Percentiles rank a stretch among this genome's conserved stretches.
These are phyloP conservation scores for Ulota crispa DNA, from an alignment of 225 moss, liverwort and hornwort genomes.

Conservation along the genomic window DNA sequence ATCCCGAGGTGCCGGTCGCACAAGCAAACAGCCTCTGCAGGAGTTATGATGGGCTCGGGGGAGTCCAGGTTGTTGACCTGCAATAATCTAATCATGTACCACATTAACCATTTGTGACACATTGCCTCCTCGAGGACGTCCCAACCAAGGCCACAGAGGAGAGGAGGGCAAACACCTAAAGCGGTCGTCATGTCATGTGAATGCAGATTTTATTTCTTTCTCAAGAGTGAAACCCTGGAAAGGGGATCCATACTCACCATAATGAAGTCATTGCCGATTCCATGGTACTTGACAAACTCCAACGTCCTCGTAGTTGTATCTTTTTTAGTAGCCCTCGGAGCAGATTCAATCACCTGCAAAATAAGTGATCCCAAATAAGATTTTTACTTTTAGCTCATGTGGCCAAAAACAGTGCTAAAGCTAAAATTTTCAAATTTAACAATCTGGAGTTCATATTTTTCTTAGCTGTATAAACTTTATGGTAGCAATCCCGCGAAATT, in stretches of 20 bases:
- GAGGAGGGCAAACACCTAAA: neutral
- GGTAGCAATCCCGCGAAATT: too few relatives aligned
- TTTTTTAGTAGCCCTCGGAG: too few relatives aligned
- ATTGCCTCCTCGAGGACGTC: neutral
- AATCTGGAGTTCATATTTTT: too few relatives aligned
- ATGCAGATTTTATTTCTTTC: neutral
- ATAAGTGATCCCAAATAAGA: too few relatives aligned
- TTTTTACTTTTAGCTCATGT: too few relatives aligned
- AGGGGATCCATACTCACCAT: conserved; percentile 49
- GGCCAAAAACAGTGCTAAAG: too few relatives aligned
- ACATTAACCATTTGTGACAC: neutral
- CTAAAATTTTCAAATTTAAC: too few relatives aligned
- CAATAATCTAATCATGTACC: neutral
- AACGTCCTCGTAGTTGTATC: too few relatives aligned
- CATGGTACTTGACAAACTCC: too few relatives aligned
- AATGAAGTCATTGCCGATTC: too few relatives aligned
- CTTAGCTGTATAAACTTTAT: too few relatives aligned
- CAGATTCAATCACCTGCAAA: conserved; percentile 15
- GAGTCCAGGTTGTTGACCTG: conserved; percentile 89
- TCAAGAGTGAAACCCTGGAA: neutral
- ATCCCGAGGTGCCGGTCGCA: conserved; percentile 94
- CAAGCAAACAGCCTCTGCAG: conserved; percentile 64
- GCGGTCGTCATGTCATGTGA: neutral
- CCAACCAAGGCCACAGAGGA: neutral
- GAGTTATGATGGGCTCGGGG: conserved; percentile 58